Conservation (phyloP, 768 basidiomycete genomes). For the Auricularia sp. region DNA sequence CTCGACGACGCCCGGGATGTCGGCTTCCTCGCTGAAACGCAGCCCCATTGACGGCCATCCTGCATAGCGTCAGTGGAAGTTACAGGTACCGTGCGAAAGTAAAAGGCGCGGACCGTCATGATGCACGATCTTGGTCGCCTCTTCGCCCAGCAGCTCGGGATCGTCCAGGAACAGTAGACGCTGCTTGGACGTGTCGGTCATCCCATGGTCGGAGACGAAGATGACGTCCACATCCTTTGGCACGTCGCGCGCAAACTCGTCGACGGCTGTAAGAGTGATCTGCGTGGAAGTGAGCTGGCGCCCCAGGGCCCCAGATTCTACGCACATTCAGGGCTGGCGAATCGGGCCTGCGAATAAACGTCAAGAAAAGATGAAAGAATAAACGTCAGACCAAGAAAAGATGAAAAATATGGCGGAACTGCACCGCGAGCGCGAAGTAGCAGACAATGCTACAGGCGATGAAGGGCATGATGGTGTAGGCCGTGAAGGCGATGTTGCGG, state of each 20-base stretch:
- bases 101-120: conserved; percentile 43
- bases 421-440: conserved; percentile 49
- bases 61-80: conserved; percentile 11
- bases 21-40: conserved; percentile 53
- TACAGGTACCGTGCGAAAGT: not conserved
- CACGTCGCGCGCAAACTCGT: conserved; percentile 63
- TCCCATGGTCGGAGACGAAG: conserved; percentile 88
- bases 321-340: not conserved
- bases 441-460: conserved; percentile 50
- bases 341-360: not conserved
- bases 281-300: conserved; percentile 17
- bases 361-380: conserved; percentile 2
- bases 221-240: conserved; percentile 73
- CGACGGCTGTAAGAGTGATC: conserved; percentile 58
- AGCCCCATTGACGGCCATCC: conserved; percentile 88
- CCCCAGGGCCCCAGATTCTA: not conserved
- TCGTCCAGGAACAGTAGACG: conserved; percentile 74
- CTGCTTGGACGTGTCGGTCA: conserved; percentile 78
- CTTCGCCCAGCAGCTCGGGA: conserved; percentile 50
- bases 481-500: conserved; percentile 67
- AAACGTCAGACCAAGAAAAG: no score
- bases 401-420: conserved; percentile 36
- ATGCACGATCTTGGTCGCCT: conserved; percentile 52
- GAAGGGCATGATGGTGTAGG: conserved; percentile 76
- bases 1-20: conserved; percentile 46